Base-by-base conservation (phyloP, 345 rosid genomes). In the Limnanthes douglasii region DNA sequence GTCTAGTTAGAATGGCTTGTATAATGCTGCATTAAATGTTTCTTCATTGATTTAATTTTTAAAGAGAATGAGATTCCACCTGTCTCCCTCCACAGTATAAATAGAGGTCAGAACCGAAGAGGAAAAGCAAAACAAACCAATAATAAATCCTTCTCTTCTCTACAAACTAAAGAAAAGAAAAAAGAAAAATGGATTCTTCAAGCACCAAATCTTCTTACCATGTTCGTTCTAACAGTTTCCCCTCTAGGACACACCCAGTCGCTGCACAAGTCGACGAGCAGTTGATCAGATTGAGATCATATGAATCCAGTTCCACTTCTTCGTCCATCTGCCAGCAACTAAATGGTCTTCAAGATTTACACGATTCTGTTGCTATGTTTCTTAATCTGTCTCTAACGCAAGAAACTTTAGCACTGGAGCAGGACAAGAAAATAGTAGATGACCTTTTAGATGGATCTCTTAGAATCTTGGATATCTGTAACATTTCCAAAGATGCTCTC, bases 201-300 rank as follows among this genome's bases (percentile, higher is more conserved):
- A n/a, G n/a, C n/a, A n/a, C n/a, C n/a, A n/a, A n/a, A n/a, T n/a
- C n/a, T n/a, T 13, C 16, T 27, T 37, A 16, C 53, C 62, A 54
- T 9, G 8, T 38, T 28, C 48, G 70, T 11, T 59, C 59, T 3
- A 50, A 60, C 43, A 60, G 66, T 27, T 43, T 65, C 15, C 66
- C 56, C 4, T 42, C 50, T 3, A 37, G 55, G 20, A 26, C 50
- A 15, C 53, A 50, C 21, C 41, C 59, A 11, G 9, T 48, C 18
- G 15, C 13, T 15, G 40, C 54, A 24, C 22, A 60, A 35, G 12
- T 56, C 7, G 47, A 50, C 4, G 59, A 61, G 25, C 58, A 48
- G 0, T 31, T 50, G 51, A 47, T 14, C 37, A 21, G 64, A 46
- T 39, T 59, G 49, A 48, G 22, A 16, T 47, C 17, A 11, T 46